Conservation (phyloP, 345 rosid genomes). For the Microthlaspi erraticum region DNA sequence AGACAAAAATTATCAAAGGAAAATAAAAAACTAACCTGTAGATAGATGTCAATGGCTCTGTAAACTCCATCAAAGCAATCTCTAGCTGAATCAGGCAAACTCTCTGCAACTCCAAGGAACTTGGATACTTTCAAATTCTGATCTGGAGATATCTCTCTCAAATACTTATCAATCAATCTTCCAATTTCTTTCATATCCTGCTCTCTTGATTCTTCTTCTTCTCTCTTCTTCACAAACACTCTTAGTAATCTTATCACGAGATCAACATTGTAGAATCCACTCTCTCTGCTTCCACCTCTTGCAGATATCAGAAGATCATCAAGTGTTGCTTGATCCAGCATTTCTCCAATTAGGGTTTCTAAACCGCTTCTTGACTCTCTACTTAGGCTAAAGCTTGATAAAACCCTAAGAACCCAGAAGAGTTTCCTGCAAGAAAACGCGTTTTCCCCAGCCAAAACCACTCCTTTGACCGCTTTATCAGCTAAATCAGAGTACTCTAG, state of each 20-base stretch:
- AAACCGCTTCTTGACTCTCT: constrained; percentile 55
- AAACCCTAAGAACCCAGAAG: constrained; percentile 57
- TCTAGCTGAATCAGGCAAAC: constrained; percentile 73
- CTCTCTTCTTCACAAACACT: constrained; percentile 51
- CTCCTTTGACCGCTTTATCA: constrained; percentile 62
- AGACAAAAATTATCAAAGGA: neutral
- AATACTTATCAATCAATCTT: constrained; percentile 59
- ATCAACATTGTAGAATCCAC: constrained; percentile 58
- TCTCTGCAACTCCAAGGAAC: constrained; percentile 70
- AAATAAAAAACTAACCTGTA: constrained; percentile 53
- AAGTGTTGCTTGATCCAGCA: constrained; percentile 72
- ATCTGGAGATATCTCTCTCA: constrained; percentile 81
- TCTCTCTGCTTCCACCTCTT: constrained; percentile 43
- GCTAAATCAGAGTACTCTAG: constrained; percentile 50
- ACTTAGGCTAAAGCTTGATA: constrained; percentile 57
- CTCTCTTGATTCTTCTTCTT: constrained; percentile 19
- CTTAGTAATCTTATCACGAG: constrained; percentile 61
- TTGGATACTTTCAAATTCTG: constrained; percentile 63
- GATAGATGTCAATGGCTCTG: constrained; percentile 78
- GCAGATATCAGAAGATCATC: constrained; percentile 71
- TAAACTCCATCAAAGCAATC: constrained; percentile 80
- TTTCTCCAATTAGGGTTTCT: constrained; percentile 69
- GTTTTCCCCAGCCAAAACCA: constrained; percentile 42
- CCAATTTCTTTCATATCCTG: constrained; percentile 55
- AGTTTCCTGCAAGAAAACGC: constrained; percentile 76